A percentile compares a stretch with the other conserved stretches of the same genome.
Evolutionary conservation across 768 basidiomycete genomes (phyloP).

Genomic region (Tricholoma furcatifolium): DNA sequence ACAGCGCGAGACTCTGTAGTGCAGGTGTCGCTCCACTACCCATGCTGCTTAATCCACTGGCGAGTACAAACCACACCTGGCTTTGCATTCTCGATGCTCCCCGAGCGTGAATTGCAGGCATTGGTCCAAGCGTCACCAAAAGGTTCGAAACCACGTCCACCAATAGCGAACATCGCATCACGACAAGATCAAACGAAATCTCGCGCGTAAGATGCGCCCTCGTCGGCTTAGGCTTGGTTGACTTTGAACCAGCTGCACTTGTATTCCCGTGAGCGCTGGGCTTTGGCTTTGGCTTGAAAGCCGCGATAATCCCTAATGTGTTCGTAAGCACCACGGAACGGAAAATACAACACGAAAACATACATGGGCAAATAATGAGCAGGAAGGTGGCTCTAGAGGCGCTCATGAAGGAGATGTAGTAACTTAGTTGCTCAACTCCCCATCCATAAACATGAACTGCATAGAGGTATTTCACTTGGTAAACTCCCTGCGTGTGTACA

Average conservation of each 20-base stretch:
- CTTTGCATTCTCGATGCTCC: slow-evolving; percentile 19
- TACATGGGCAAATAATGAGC: slow-evolving; percentile 44
- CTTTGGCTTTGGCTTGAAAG: slow-evolving; percentile 50
- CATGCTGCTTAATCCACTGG: slow-evolving; percentile 57
- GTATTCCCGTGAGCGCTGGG: slow-evolving; percentile 4
- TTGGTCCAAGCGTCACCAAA: slow-evolving; percentile 54
- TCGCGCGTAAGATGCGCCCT: slow-evolving; percentile 56
- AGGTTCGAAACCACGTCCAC: slow-evolving; percentile 65
- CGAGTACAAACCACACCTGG: slow-evolving; percentile 57
- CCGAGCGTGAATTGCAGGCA: slow-evolving; percentile 34
- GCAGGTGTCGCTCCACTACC: slow-evolving; percentile 73
- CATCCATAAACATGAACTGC: slow-evolving; percentile 71
- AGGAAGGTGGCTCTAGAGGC: slow-evolving; percentile 59
- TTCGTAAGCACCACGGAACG: background rate
- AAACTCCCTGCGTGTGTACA: slow-evolving; percentile 51
- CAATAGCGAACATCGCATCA: slow-evolving; percentile 60
- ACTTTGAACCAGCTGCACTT: background rate
- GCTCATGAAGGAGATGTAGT: slow-evolving; percentile 73
- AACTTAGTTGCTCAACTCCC: slow-evolving; percentile 70
- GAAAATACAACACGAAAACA: slow-evolving; percentile 17
- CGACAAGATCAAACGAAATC: slow-evolving; percentile 66
- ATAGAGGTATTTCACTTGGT: slow-evolving; percentile 81
- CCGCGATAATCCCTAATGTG: slow-evolving; percentile 52
- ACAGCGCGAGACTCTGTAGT: slow-evolving; percentile 69
- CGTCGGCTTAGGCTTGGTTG: slow-evolving; percentile 43